Evolutionary conservation across 495 filamentous ascomycete species (phyloP), one percentile per base, ranked within the genome.

Genomic region (Aspergillus egyptiacus): DNA sequence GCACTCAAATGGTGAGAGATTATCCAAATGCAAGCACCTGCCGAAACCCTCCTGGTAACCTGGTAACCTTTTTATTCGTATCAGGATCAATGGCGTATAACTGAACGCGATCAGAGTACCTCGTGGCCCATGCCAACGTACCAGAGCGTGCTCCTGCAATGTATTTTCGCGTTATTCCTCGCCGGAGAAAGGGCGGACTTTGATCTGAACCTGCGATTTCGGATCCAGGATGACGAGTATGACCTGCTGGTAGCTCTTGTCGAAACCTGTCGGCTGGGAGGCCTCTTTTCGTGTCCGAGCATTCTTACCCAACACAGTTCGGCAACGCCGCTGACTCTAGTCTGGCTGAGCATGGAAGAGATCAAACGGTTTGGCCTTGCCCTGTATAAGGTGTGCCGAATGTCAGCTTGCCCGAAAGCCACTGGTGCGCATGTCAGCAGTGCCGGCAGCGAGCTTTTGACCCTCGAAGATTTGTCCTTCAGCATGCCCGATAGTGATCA

Each of bases 61-160:
- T n/a, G n/a, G n/a, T n/a, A n/a, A n/a, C n/a, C n/a, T n/a, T n/a
- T n/a, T n/a, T n/a, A n/a, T n/a, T n/a, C n/a, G n/a, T n/a, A n/a
- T n/a, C n/a, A 66, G 63, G 57, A 59, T 1, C 54, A 56, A 53
- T 68, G 63, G 65, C 57, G 65, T 50, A 55, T 41, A 10, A 58
- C 61, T 3, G 46, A 47, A n/a, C n/a, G n/a, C n/a, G n/a, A 5
- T 15, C 13, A 28, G 48, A 58, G 2, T 37, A 36, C 48, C 28
- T 61, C 11, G 19, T 68, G 63, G 63, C 65, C 63, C 19, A 53
- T 66, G 7, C n/a, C 65, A 1, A 60, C 56, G 10, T 68, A 65
- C 32, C 63, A 68, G 43, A 59, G 57, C n/a, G 62, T 66, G 20
- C 32, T 68, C 23, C 34, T 68, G 6, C 63, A 66, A 23, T 44